Evolutionary conservation across 2,329 filamentous ascomycete genomes (phyloP).

Genomic region (Trichothecium roseum): DNA sequence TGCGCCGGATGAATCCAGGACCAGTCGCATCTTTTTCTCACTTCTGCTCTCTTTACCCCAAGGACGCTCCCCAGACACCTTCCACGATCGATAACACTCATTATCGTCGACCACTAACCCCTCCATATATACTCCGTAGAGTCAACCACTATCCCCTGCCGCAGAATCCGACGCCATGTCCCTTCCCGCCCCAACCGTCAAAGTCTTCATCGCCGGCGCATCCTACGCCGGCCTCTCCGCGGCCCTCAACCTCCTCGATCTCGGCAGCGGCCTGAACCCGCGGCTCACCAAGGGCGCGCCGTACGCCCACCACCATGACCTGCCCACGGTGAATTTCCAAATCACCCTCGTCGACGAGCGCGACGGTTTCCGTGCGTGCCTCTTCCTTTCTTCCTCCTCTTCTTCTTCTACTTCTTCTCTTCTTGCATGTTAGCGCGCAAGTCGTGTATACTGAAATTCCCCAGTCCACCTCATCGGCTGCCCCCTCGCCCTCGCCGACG

Average conservation of each 20-base stretch:
- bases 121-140: no score
- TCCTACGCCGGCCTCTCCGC: constrained; percentile 63
- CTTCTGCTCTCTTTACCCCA: no score
- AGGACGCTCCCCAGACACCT: no score
- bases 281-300: constrained; percentile 27
- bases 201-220: constrained; percentile 58
- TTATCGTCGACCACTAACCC: no score
- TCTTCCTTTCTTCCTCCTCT: no score
- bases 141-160: no score
- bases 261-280: constrained; percentile 45
- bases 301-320: constrained; percentile 27
- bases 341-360: constrained; percentile 69
- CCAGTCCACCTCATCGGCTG: constrained; percentile 67
- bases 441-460: not conserved
- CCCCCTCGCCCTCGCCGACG: constrained; percentile 60
- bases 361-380: constrained; percentile 67
- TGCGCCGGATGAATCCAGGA: no score
- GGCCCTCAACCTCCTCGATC: constrained; percentile 56
- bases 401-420: no score
- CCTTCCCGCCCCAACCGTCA: constrained; percentile 28
- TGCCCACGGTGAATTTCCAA: constrained; percentile 45
- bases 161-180: no score
- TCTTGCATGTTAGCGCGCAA: not conserved
- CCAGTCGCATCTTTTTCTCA: no score
- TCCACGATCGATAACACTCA: no score